A percentile compares a stretch with the other conserved stretches of the same genome.
These are phyloP conservation scores for Fusarium praegraminearum DNA, from an alignment of 2,329 filamentous ascomycete species.

Conservation along the genomic window DNA sequence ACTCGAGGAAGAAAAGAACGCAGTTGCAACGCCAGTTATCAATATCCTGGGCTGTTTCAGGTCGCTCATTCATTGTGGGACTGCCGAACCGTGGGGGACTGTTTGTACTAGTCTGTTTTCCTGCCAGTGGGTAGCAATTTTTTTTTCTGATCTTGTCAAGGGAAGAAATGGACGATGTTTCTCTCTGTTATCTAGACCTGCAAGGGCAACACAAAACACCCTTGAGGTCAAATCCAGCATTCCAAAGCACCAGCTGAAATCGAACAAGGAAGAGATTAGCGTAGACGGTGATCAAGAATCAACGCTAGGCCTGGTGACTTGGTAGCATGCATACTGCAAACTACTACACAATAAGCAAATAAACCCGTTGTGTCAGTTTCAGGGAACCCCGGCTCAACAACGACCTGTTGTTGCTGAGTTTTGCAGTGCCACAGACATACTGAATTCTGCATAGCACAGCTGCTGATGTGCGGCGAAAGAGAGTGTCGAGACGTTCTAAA, in stretches of 20 bases:
- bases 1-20: constrained; percentile 27
- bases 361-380: constrained; percentile 43
- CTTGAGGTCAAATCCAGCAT: constrained; percentile 6
- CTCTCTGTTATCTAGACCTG: constrained; percentile 3
- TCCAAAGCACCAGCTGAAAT: constrained; percentile 12
- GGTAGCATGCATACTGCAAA: constrained; percentile 16
- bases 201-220: constrained; percentile 21
- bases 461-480: constrained; percentile 7
- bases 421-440: constrained; percentile 4
- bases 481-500: constrained; percentile 1
- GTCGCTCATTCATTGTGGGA: constrained; percentile 41
- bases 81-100: constrained; percentile 36
- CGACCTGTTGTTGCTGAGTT: constrained; percentile 10
- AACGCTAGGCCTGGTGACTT: constrained; percentile 22
- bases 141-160: constrained; percentile 3
- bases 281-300: constrained; percentile 2
- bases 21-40: constrained; percentile 26
- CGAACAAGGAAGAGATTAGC: neutral
- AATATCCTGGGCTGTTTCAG: constrained; percentile 47
- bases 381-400: constrained; percentile 35
- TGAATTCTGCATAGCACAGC: neutral
- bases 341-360: constrained; percentile 4
- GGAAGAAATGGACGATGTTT: neutral
- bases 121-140: neutral
- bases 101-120: constrained; percentile 24